Percentiles rank a stretch among this genome's conserved stretches.
Conservation (phyloP, 2,329 filamentous ascomycete species). For the Parafenestella ontariensis region DNA sequence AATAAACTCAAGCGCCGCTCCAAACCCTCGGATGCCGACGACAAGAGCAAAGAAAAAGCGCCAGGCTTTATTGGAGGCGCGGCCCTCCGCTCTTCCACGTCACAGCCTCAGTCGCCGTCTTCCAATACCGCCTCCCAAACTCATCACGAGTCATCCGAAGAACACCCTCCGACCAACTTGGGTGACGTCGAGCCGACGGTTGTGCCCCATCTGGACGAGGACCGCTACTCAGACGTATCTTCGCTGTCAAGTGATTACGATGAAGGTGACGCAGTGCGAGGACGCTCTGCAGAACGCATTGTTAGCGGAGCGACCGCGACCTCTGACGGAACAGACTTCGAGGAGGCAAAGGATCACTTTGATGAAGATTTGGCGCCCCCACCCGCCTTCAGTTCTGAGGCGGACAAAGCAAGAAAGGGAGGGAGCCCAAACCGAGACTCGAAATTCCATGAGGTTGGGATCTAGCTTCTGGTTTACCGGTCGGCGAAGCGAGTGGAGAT, state of each 20-base stretch:
- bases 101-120: constrained; percentile 20
- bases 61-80: constrained; percentile 56
- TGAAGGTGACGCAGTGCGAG: constrained; percentile 16
- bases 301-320: constrained; percentile 43
- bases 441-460: constrained; percentile 44
- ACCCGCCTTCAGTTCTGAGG: constrained; percentile 45
- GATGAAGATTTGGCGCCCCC: constrained; percentile 55
- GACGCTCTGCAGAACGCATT: constrained; percentile 31
- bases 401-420: constrained; percentile 29
- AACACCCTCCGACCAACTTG: constrained; percentile 17
- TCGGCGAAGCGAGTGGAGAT: neutral
- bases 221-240: constrained; percentile 42
- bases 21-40: constrained; percentile 34
- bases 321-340: constrained; percentile 55
- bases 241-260: constrained; percentile 38
- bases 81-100: constrained; percentile 38
- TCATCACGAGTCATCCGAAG: constrained; percentile 13
- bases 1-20: constrained; percentile 50
- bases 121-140: constrained; percentile 4
- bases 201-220: constrained; percentile 13
- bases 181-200: constrained; percentile 21
- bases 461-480: constrained; percentile 14
- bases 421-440: constrained; percentile 43
- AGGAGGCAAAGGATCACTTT: constrained; percentile 60
- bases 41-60: constrained; percentile 27